Evolutionary conservation across 257 asterid genomes (phyloP).

Genomic region (Mentha longifolia): DNA sequence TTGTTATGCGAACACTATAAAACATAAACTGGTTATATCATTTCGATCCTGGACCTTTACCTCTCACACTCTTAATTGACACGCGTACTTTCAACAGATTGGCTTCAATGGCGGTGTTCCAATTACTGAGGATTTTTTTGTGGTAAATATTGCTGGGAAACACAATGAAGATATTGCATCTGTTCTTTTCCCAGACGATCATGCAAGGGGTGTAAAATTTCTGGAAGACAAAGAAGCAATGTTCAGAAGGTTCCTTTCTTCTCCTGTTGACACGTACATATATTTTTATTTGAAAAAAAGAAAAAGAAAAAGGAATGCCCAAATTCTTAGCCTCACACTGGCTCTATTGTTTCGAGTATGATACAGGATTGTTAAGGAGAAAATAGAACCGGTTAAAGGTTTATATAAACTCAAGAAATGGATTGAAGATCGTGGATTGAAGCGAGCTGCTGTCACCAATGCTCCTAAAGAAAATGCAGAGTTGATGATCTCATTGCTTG

Average conservation of each 20-base stretch:
- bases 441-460: conserved; percentile 93
- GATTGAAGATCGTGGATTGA: conserved; percentile 87
- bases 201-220: conserved; percentile 69
- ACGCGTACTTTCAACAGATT: conserved; percentile 51
- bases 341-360: conserved; percentile 20
- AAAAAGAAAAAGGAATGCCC: neutral
- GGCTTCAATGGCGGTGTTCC: conserved; percentile 93
- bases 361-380: conserved; percentile 75
- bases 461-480: conserved; percentile 92
- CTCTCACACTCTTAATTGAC: conserved; percentile 10
- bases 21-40: neutral
- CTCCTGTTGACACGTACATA: neutral
- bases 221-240: conserved; percentile 82
- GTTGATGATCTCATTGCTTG: conserved; percentile 76
- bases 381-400: conserved; percentile 72
- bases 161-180: conserved; percentile 80
- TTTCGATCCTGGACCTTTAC: neutral
- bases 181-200: conserved; percentile 83
- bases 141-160: conserved; percentile 75
- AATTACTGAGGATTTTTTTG: conserved; percentile 64
- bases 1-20: neutral
- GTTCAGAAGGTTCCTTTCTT: conserved; percentile 68
- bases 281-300: neutral
- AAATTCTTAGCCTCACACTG: neutral
- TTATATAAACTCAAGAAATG: conserved; percentile 69